Percentiles rank a stretch among this genome's conserved stretches.
Conservation (phyloP, 345 rosid genomes). For the Populus ilicifolia region DNA sequence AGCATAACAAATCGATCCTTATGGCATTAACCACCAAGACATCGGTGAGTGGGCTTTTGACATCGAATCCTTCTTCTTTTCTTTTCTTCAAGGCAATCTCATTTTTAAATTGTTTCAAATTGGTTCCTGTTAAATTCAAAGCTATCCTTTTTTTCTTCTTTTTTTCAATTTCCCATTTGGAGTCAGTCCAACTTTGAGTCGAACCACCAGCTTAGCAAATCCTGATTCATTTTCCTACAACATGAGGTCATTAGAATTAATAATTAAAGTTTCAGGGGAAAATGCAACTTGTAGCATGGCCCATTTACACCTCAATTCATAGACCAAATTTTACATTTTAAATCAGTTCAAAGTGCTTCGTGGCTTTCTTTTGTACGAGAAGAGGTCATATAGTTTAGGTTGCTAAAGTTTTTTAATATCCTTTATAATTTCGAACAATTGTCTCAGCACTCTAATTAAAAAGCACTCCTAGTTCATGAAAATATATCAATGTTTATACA, state of each 20-base stretch:
- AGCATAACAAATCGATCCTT: neutral
- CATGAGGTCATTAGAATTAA: neutral
- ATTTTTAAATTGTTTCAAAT: no score
- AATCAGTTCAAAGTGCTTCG: no score
- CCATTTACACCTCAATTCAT: neutral
- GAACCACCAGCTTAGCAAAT: neutral
- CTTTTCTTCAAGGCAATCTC: no score
- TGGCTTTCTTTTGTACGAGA: no score
- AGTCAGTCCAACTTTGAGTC: neutral
- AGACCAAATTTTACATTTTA: neutral
- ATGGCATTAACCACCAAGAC: neutral
- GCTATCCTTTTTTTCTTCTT: no score
- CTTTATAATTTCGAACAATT: neutral
- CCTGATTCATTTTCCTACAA: neutral
- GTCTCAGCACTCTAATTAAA: neutral
- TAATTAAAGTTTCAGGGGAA: neutral
- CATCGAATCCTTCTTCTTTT: neutral
- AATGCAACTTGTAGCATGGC: neutral
- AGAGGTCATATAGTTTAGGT: no score
- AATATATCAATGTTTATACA: no score
- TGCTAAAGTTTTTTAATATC: neutral
- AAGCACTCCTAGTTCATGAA: no score
- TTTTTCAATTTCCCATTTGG: neutral
- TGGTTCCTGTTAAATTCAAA: no score
- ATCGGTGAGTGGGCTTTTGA: neutral